Conservation (phyloP, 2,329 filamentous ascomycete species). For the Colletotrichum plurivorum region DNA sequence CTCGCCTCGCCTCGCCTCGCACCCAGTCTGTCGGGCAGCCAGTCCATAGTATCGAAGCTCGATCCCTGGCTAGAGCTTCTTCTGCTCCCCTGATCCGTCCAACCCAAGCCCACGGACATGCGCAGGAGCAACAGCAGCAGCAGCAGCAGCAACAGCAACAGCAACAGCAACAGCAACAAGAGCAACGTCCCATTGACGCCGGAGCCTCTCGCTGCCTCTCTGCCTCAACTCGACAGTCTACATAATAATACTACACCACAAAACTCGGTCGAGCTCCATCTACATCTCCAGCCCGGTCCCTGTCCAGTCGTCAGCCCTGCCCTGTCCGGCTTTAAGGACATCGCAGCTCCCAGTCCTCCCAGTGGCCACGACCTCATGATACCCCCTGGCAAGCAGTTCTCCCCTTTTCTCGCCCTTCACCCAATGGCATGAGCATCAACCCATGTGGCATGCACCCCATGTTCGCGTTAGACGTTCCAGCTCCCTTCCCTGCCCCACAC, state of each 20-base stretch:
- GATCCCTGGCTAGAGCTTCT: constrained; percentile 24
- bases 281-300: no score
- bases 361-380: constrained; percentile 25
- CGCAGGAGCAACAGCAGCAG: constrained; percentile 9
- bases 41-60: constrained; percentile 1
- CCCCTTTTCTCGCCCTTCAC: constrained; percentile 31
- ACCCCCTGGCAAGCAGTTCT: constrained; percentile 20
- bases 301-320: constrained; percentile 31
- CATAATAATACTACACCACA: no score
- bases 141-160: background rate
- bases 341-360: constrained; percentile 18
- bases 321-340: constrained; percentile 14
- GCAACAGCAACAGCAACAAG: background rate
- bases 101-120: constrained; percentile 27
- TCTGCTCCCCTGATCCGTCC: constrained; percentile 25
- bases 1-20: background rate
- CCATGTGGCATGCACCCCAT: constrained; percentile 42
- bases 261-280: no score
- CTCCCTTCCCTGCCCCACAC: constrained; percentile 41
- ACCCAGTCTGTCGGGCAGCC: background rate
- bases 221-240: constrained; percentile 1
- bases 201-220: constrained; percentile 9
- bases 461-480: constrained; percentile 42
- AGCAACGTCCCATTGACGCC: constrained; percentile 15
- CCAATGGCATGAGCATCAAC: constrained; percentile 41